phyloP scores from a whole-genome alignment of 164 flowering plant species.

The Cinnamomum micranthum region DNA sequence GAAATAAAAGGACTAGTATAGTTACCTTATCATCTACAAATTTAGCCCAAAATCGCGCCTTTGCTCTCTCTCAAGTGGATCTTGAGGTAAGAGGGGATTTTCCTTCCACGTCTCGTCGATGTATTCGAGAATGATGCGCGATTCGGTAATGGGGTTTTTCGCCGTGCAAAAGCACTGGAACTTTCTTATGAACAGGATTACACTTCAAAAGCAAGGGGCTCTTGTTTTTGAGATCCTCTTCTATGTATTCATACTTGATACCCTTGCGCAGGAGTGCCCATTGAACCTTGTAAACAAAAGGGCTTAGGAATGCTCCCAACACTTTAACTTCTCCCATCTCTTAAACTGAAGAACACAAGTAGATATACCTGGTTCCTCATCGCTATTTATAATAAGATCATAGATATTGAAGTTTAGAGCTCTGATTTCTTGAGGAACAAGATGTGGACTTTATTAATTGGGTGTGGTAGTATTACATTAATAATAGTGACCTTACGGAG shows the following conservation, averaged over 20 bases:
- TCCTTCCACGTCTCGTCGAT: slow-evolving; percentile 13
- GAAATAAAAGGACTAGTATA: too few species aligned
- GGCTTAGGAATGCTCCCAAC: slow-evolving; percentile 5
- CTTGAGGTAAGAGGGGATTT: slow-evolving; percentile 10
- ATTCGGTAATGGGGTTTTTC: slow-evolving; percentile 6
- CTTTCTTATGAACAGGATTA: slow-evolving; percentile 11
- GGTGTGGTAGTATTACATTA: too few species aligned
- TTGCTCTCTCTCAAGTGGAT: slow-evolving; percentile 7
- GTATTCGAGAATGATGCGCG: slow-evolving; percentile 14
- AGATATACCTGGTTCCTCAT: too few species aligned
- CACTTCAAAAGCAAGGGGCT: slow-evolving; percentile 4
- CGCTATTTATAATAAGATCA: too few species aligned
- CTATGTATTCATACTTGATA: slow-evolving; percentile 8
- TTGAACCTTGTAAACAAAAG: neutral
- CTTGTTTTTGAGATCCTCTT: slow-evolving; percentile 5
- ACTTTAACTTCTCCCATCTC: slow-evolving; percentile 12
- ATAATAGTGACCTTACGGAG: too few species aligned
- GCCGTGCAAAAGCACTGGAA: slow-evolving; percentile 10
- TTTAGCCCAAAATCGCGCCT: slow-evolving; percentile 11
- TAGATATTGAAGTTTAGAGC: too few species aligned
- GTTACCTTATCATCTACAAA: too few species aligned
- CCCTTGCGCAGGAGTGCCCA: slow-evolving; percentile 10
- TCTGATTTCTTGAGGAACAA: too few species aligned
- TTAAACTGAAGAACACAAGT: neutral
- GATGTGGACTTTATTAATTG: too few species aligned